These are phyloP conservation scores for Mycena vitilis DNA, from an alignment of 768 basidiomycete species.

Conservation along the genomic window DNA sequence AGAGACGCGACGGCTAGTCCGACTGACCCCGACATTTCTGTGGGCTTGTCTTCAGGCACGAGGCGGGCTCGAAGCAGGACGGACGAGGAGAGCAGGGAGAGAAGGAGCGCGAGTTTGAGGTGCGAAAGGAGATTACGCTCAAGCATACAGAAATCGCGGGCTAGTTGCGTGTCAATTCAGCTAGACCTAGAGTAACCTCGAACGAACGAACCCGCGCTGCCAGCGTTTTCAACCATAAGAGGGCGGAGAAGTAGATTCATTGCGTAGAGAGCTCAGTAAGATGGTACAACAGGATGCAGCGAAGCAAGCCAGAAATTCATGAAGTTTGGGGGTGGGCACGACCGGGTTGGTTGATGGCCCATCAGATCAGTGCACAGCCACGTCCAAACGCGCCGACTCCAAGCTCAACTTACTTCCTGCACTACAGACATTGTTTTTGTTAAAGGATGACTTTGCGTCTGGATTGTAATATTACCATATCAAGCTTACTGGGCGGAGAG, in stretches of 20 bases:
- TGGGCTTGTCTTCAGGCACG: constrained; percentile 53
- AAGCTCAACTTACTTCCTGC: no score
- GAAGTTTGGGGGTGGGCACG: no score
- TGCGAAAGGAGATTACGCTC: constrained; percentile 82
- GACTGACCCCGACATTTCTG: constrained; percentile 39
- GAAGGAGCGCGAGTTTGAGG: constrained; percentile 71
- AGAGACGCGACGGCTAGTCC: constrained; percentile 64
- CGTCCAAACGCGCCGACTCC: no score
- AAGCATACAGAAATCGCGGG: constrained; percentile 84
- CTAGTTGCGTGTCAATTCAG: constrained; percentile 41
- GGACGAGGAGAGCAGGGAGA: constrained; percentile 73
- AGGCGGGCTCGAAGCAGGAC: constrained; percentile 72
- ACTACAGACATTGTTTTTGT: no score
- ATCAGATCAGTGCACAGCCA: no score
- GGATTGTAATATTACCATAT: no score
- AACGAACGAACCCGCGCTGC: constrained; percentile 20
- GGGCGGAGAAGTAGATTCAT: constrained; percentile 2
- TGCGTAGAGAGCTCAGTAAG: not conserved
- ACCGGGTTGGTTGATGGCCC: no score
- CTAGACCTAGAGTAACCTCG: no score
- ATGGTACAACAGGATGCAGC: not conserved
- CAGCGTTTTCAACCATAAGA: constrained; percentile 20
- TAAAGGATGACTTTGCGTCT: no score
- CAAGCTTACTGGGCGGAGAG: no score
- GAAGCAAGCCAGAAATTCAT: no score